phyloP scores from a whole-genome alignment of 106 monocot species.

The Dioscorea dumetorum region DNA sequence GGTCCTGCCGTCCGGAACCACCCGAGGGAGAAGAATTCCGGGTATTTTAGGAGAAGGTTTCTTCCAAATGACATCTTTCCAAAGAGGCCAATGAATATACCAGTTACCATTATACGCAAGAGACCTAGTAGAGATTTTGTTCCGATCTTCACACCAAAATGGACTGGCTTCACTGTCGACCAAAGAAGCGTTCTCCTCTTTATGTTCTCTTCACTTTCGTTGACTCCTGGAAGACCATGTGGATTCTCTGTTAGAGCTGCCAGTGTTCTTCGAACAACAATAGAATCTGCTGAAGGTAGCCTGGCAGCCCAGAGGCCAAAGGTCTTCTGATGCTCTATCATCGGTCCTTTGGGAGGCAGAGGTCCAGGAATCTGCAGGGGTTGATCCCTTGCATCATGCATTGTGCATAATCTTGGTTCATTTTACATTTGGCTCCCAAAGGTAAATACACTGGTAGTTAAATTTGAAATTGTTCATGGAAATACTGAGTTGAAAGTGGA shows the following conservation, averaged over 20 bases:
- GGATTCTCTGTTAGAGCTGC: conserved; percentile 62
- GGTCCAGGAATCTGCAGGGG: conserved; percentile 77
- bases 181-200: conserved; percentile 59
- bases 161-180: conserved; percentile 74
- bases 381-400: background rate
- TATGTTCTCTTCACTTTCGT: conserved; percentile 34
- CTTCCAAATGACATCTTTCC: conserved; percentile 54
- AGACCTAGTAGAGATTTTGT: conserved; percentile 52
- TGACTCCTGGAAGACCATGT: conserved; percentile 56
- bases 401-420: too few relatives aligned
- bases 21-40: conserved; percentile 66
- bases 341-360: conserved; percentile 50
- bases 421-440: too few relatives aligned
- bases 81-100: conserved; percentile 68
- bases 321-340: conserved; percentile 62
- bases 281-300: conserved; percentile 87
- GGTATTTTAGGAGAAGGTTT: conserved; percentile 67
- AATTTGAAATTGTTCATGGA: too few relatives aligned
- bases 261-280: conserved; percentile 80
- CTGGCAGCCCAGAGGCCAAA: conserved; percentile 79
- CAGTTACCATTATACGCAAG: conserved; percentile 34
- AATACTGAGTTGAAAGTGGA: too few relatives aligned
- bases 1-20: conserved; percentile 83
- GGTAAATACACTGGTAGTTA: too few relatives aligned
- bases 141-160: conserved; percentile 84